Evolutionary conservation across 2,329 filamentous ascomycete species (phyloP), one percentile per base, ranked within the genome.

Genomic region (Sordariomycetes sp.): DNA sequence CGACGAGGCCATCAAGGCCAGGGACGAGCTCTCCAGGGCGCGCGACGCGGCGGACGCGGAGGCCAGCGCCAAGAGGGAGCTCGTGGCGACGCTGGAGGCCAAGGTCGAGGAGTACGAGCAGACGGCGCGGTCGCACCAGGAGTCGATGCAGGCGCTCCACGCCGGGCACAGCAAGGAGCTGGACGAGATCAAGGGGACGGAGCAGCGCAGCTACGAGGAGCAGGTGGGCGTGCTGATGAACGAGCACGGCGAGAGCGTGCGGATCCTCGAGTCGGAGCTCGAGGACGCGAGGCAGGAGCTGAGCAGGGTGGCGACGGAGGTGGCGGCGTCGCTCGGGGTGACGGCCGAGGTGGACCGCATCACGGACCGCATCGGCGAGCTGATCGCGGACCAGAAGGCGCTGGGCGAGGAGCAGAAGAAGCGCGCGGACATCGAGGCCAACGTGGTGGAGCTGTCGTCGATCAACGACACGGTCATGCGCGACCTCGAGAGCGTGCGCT

Each of bases 281-380:
- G 72, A 77, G 1, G 80, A 85, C 60, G 84, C 85, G n/a, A 80
- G 83, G 35, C 81, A 88, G 57, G 81, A 87, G 59, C 74, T 90
- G 51, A 78, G 79, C 65, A 84, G 82, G 66, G 76, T 88, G 51
- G 83, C 86, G 20, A 79, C 79, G 2, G 81, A 85, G 64, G 82
- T 90, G 56, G 75, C 84, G 59, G 75, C 77, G 68, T 76, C 84
- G 51, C 70, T 85, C 61, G 75, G 85, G 16, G 66, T 88, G 16
- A 80, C 88, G 24, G 81, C 85, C 52, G 85, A 83, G 65, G 77
- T 87, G n/a, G 83, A 87, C 59, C 83, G 86, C 70, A 74, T 92
- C 20, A 78, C 81, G 4, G 80, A 85, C 59, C 79, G 81, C 56
- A 85, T 87, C 61, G 73, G 79, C 10, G 74, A 79, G 32, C 74